These are phyloP conservation scores for Nakazawaea sp. DNA, from an alignment of 805 yeast genomes.

Conservation along the genomic window DNA sequence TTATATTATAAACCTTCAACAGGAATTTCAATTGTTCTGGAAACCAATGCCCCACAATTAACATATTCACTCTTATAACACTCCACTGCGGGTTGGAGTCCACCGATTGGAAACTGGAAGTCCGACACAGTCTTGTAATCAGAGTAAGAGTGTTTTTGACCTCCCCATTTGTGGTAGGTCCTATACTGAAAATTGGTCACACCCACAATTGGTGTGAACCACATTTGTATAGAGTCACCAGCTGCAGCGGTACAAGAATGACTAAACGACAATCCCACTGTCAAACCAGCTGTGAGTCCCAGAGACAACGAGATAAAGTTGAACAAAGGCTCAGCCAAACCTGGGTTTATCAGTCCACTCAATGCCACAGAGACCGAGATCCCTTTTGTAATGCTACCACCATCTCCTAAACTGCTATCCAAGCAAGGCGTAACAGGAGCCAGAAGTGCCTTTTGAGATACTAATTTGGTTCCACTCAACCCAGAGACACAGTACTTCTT, in stretches of 20 bases:
- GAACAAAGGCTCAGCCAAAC: constrained; percentile 1
- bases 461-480: constrained; percentile 1
- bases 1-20: not conserved
- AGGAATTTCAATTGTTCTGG: not conserved
- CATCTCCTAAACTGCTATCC: constrained; percentile 9
- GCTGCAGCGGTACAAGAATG: constrained; percentile 9
- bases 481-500: constrained; percentile 9
- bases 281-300: not conserved
- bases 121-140: constrained; percentile 1
- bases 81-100: constrained; percentile 9
- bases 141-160: not conserved
- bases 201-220: constrained; percentile 10
- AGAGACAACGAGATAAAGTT: not conserved
- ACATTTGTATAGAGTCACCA: constrained; percentile 10
- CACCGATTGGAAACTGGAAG: constrained; percentile 8
- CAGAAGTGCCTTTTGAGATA: not conserved
- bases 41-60: constrained; percentile 3
- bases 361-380: constrained; percentile 4
- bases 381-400: constrained; percentile 8
- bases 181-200: constrained; percentile 6
- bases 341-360: not conserved
- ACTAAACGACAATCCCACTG: constrained; percentile 6
- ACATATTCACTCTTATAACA: constrained; percentile 4
- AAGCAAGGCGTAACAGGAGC: constrained; percentile 9
- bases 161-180: constrained; percentile 1